These are phyloP conservation scores for Trametes cubensis DNA, from an alignment of 768 basidiomycete species.

Conservation along the genomic window DNA sequence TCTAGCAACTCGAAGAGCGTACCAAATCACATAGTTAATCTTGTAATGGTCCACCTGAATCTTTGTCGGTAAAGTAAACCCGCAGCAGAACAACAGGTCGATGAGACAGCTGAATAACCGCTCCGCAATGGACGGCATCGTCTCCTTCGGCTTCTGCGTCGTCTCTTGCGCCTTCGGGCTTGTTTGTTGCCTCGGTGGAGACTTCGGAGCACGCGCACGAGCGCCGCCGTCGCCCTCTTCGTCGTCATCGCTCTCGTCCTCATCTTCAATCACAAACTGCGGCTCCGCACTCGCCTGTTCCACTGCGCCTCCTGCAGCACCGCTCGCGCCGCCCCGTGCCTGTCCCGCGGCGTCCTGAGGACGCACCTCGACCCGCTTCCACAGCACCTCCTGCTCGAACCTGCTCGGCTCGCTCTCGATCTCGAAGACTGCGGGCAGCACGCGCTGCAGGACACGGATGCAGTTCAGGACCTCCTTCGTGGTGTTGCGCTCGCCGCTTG, in stretches of 20 bases:
- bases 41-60: slow-evolving; percentile 80
- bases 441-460: slow-evolving; percentile 83
- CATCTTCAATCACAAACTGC: slow-evolving; percentile 92
- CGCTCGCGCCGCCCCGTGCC: slow-evolving; percentile 9
- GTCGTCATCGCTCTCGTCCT: slow-evolving; percentile 55
- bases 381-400: slow-evolving; percentile 81
- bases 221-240: slow-evolving; percentile 9
- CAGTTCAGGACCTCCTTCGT: slow-evolving; percentile 91
- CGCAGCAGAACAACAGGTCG: slow-evolving; percentile 91
- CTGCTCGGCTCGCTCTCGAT: slow-evolving; percentile 68
- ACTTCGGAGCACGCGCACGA: slow-evolving; percentile 8
- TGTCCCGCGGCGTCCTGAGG: slow-evolving; percentile 35
- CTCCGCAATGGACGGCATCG: slow-evolving; percentile 78
- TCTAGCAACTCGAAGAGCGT: slow-evolving; percentile 30
- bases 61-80: slow-evolving; percentile 84
- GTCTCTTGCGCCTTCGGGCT: slow-evolving; percentile 21
- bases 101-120: slow-evolving; percentile 76
- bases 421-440: slow-evolving; percentile 90
- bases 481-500: slow-evolving; percentile 58
- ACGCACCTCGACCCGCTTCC: slow-evolving; percentile 64
- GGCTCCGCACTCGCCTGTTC: slow-evolving; percentile 36
- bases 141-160: slow-evolving; percentile 43
- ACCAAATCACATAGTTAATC: slow-evolving; percentile 90
- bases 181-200: slow-evolving; percentile 21
- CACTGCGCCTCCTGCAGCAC: slow-evolving; percentile 16